These are phyloP conservation scores for Ulota crispa DNA, from an alignment of 225 moss, liverwort and hornwort species.

Conservation along the genomic window DNA sequence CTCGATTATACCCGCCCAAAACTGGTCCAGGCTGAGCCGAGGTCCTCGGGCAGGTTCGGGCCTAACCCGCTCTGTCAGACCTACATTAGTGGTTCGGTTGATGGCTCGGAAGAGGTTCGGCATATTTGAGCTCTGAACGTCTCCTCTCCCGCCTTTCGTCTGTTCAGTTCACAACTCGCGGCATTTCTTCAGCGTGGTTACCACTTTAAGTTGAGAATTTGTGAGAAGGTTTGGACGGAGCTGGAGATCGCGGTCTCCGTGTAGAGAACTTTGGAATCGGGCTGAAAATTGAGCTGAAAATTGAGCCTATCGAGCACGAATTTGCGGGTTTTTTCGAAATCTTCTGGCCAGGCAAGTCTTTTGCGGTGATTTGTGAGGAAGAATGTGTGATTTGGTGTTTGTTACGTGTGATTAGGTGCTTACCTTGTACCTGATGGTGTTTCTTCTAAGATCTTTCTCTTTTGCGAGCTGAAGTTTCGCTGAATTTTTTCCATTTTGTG, in stretches of 20 bases:
- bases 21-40: background rate
- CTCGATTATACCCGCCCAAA: background rate
- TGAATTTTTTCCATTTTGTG: background rate
- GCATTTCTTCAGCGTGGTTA: background rate
- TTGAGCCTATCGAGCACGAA: background rate
- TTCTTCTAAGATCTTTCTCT: background rate
- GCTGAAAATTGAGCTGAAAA: background rate
- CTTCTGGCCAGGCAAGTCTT: background rate
- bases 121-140: background rate
- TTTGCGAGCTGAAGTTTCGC: constrained; percentile 2
- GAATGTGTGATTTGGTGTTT: background rate
- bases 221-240: background rate
- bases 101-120: background rate
- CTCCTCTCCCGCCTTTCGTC: constrained; percentile 19
- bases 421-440: background rate
- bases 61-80: background rate
- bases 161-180: background rate
- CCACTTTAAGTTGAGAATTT: background rate
- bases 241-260: background rate
- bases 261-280: background rate
- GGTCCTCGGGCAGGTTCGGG: background rate
- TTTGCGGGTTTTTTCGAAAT: background rate
- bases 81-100: background rate
- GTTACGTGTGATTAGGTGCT: background rate
- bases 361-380: background rate